phyloP scores from a whole-genome alignment of 768 basidiomycete species.

The Neoboletus brunneissimus region DNA sequence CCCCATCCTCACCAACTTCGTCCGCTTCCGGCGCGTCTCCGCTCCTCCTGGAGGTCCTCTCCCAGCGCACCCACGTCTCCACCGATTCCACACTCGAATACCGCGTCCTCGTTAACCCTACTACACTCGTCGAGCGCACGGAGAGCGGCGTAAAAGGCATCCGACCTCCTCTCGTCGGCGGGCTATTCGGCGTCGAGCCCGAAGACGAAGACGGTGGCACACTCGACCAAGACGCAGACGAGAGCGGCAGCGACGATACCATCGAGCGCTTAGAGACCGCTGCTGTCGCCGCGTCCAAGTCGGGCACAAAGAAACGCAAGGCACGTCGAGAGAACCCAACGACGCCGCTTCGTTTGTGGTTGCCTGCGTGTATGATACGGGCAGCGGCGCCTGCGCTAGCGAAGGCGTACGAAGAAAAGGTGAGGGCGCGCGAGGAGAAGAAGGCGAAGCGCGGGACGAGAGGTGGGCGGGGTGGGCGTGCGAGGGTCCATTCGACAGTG shows the following conservation, averaged over 20 bases:
- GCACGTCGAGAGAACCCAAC: slow-evolving; percentile 38
- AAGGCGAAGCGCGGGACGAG: slow-evolving; percentile 35
- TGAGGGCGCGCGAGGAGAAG: slow-evolving; percentile 42
- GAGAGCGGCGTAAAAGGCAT: slow-evolving; percentile 65
- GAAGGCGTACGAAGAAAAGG: slow-evolving; percentile 58
- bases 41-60: slow-evolving; percentile 66
- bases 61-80: slow-evolving; percentile 60
- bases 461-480: slow-evolving; percentile 5
- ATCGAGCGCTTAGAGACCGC: slow-evolving; percentile 28
- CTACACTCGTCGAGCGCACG: slow-evolving; percentile 59
- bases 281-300: slow-evolving; percentile 20
- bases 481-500: neutral
- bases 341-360: slow-evolving; percentile 69
- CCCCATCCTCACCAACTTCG: slow-evolving; percentile 1
- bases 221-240: slow-evolving; percentile 32
- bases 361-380: slow-evolving; percentile 76
- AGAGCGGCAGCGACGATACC: slow-evolving; percentile 42
- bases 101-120: slow-evolving; percentile 72
- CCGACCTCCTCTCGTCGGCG: slow-evolving; percentile 44
- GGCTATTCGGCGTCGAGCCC: slow-evolving; percentile 38
- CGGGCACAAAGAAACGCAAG: slow-evolving; percentile 22
- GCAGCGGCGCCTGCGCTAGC: slow-evolving; percentile 66
- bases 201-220: slow-evolving; percentile 44
- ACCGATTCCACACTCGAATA: slow-evolving; percentile 76
- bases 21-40: slow-evolving; percentile 35